Evolutionary conservation across 768 basidiomycete species (phyloP).

Genomic region (Glaciozyma antarctica): DNA sequence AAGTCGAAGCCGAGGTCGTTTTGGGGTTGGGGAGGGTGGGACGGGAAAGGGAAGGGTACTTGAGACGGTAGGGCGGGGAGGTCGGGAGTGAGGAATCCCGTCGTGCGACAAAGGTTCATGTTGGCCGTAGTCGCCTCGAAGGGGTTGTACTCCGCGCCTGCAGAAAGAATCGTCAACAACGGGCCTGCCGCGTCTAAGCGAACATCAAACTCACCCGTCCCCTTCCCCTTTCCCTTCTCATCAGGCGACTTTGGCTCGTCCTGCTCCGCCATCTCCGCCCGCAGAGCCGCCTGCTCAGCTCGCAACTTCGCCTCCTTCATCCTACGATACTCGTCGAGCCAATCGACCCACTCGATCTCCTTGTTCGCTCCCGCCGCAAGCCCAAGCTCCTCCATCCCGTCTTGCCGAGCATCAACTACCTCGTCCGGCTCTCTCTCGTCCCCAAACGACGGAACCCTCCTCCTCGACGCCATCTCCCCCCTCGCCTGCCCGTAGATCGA

Average conservation of each 20-base stretch:
- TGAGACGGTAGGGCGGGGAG: conserved; percentile 3
- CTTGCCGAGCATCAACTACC: not conserved
- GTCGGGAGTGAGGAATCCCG: conserved; percentile 20
- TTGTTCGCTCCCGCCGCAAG: not conserved
- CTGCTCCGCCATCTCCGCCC: not conserved
- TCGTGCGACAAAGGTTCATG: conserved; percentile 1
- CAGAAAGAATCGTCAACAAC: not conserved
- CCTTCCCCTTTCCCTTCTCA: not conserved
- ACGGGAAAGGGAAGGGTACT: conserved; percentile 18
- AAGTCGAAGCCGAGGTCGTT: conserved; percentile 17
- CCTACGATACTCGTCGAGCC: conserved; percentile 43
- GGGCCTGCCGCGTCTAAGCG: not conserved
- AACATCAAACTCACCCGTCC: not conserved
- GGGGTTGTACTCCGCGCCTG: conserved; percentile 23
- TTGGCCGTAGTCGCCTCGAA: conserved; percentile 21
- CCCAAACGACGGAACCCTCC: conserved; percentile 6
- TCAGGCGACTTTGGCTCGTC: not conserved
- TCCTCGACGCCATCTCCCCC: not conserved
- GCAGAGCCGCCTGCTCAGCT: conserved; percentile 28
- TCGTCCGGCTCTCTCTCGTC: conserved; percentile 13
- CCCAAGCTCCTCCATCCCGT: not conserved
- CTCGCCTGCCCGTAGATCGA: conserved; percentile 6
- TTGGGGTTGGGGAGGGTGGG: conserved; percentile 22
- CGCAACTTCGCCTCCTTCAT: conserved; percentile 43
- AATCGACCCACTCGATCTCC: conserved; percentile 45